phyloP scores from a whole-genome alignment of 169 alveolate species.

The Besnoitia besnoiti region DNA sequence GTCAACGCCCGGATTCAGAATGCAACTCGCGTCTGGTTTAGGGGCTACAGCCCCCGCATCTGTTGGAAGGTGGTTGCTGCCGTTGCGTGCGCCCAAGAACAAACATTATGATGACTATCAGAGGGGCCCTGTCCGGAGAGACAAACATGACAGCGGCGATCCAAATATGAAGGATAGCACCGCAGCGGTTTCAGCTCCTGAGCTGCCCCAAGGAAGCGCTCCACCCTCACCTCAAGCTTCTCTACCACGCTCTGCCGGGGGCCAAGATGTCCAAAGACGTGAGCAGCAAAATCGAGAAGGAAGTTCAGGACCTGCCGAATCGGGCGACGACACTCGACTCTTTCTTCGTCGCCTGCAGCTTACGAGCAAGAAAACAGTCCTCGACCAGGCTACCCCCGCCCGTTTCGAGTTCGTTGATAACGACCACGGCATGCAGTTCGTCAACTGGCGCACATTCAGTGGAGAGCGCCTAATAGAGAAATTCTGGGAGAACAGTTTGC shows the following conservation, averaged over 20 bases:
- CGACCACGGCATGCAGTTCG: constrained; percentile 45
- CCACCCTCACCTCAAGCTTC: too few relatives aligned
- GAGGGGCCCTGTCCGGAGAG: background rate
- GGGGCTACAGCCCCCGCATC: background rate
- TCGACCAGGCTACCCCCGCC: constrained; percentile 32
- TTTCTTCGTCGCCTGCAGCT: constrained; percentile 19
- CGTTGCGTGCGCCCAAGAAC: background rate
- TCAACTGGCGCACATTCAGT: constrained; percentile 22
- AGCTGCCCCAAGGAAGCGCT: too few relatives aligned
- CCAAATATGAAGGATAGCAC: background rate
- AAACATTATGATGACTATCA: too few relatives aligned
- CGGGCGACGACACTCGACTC: background rate
- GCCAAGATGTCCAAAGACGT: background rate
- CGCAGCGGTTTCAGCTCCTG: background rate
- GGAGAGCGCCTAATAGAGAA: constrained; percentile 34
- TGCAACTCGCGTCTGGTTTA: background rate
- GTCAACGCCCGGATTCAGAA: too few relatives aligned
- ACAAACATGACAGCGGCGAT: background rate
- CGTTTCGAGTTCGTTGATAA: constrained; percentile 36
- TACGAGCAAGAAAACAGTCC: background rate
- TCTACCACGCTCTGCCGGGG: too few relatives aligned
- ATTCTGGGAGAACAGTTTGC: constrained; percentile 25
- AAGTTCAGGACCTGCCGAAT: background rate
- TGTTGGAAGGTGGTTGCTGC: background rate
- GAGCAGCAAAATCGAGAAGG: background rate